Conservation (phyloP, 768 basidiomycete species). For the Suillus spraguei region DNA sequence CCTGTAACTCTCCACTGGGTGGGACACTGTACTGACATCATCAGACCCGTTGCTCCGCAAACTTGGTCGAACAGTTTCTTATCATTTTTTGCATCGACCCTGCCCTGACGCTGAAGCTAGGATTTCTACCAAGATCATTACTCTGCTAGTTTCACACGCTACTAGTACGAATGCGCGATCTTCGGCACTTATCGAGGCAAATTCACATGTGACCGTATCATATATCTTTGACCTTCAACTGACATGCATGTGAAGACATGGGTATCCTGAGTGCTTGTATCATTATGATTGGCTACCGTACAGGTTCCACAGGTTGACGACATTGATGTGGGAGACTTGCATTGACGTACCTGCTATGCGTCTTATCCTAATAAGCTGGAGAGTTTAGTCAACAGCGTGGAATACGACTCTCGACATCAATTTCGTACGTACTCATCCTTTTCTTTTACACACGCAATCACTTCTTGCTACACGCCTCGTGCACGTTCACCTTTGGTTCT, state of each 20-base stretch:
- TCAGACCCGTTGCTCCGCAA: too few relatives aligned
- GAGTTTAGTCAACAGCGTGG: background rate
- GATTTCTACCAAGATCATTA: too few relatives aligned
- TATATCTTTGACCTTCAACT: background rate
- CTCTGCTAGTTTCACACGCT: background rate
- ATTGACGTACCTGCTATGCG: background rate
- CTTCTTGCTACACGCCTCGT: too few relatives aligned
- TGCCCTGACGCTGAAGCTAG: too few relatives aligned
- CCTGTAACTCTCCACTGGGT: too few relatives aligned
- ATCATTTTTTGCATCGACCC: too few relatives aligned
- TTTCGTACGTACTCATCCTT: too few relatives aligned
- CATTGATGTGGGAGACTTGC: slow-evolving; percentile 3
- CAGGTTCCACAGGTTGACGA: background rate
- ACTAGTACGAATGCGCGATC: background rate
- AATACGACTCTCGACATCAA: background rate
- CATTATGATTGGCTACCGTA: background rate
- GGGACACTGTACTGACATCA: too few relatives aligned
- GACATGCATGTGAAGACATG: background rate
- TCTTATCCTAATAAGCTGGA: background rate
- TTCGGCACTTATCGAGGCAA: background rate
- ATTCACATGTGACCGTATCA: background rate
- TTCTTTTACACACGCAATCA: too few relatives aligned
- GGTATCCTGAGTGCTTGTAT: background rate
- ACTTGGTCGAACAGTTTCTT: too few relatives aligned
- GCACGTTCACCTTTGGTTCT: too few relatives aligned